Evolutionary conservation across 306 rosid genomes (phyloP), one percentile per base, ranked within the genome.

Genomic region (Benincasa hispida): DNA sequence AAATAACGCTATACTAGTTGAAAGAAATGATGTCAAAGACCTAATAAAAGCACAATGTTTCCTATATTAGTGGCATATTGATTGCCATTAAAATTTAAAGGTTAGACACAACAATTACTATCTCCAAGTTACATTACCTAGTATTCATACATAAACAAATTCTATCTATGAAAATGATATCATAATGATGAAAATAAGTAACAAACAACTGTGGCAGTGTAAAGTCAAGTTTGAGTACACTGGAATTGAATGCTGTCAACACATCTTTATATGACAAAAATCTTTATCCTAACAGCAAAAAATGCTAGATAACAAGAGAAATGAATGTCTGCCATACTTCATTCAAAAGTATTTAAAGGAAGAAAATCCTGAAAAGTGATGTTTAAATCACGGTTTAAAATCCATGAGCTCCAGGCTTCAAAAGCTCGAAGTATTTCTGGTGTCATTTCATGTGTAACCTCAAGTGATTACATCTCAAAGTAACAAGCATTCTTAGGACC

Each of bases 401-500:
- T 47, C 35, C 57, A 25, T 45, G 27, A 70, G 34, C 75, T 25
- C 4, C 22, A 24, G 39, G 9, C 41, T 14, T 24, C 25, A 42
- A 69, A 45, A 69, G 75, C 13, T 42, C 47, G 58, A 39, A 28
- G 25, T 25, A 70, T 45, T 70, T 70, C n/a, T 68, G 0, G 37
- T 48, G 59, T 70, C 76, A 70, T 70, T 70, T 70, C 58, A 70
- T 70, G 76, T 27, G 58, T 8, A 70, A 45, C 25, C 58, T n/a
- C 56, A 70, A 70, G 54, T 8, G 8, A 39, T 45, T 47, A 70
- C 24, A 47, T 24, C 14, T 25, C 14, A 25, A 7, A 41, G 34
- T 45, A 45, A 70, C 57, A 70, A 70, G 3, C 8, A 24, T 8
- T 45, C 57, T 27, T 13, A 47, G 24, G 57, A 42, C 58, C 1